Evolutionary conservation across 2,329 filamentous ascomycete species (phyloP).

Genomic region (Neonectria magnoliae): DNA sequence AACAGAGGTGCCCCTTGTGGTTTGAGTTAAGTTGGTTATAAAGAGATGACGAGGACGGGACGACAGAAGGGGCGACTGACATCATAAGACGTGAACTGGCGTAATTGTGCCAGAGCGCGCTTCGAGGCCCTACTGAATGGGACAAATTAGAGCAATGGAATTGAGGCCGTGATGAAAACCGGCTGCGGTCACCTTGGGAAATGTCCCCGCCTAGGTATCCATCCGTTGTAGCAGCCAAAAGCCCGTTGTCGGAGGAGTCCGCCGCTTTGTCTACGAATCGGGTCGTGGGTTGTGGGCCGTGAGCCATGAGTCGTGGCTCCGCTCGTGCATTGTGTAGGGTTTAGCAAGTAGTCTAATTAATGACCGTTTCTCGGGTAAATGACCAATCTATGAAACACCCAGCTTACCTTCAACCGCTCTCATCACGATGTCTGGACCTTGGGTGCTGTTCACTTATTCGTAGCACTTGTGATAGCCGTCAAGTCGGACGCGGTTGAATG

Average conservation of each 20-base stretch:
- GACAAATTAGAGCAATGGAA: neutral
- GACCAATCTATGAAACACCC: neutral
- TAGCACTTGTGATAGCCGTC: neutral
- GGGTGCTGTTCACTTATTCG: neutral
- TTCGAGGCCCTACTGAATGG: slow-evolving; percentile 4
- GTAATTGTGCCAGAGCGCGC: slow-evolving; percentile 1
- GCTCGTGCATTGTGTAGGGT: no score
- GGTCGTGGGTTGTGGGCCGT: no score
- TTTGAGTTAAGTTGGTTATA: neutral
- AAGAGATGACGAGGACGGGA: no score
- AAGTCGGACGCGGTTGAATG: neutral
- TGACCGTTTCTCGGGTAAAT: no score
- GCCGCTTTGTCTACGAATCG: neutral
- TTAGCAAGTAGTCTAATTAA: no score
- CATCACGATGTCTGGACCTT: neutral
- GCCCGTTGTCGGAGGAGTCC: no score
- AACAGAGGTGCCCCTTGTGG: slow-evolving; percentile 39
- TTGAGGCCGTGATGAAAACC: neutral
- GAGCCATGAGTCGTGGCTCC: no score
- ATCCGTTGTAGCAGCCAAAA: no score
- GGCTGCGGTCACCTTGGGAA: neutral
- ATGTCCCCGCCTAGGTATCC: neutral
- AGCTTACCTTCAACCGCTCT: neutral
- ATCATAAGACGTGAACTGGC: slow-evolving; percentile 17
- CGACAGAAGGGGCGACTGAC: neutral